phyloP scores from a whole-genome alignment of 805 yeast species.

The Wickerhamiella vanderwaltii region DNA sequence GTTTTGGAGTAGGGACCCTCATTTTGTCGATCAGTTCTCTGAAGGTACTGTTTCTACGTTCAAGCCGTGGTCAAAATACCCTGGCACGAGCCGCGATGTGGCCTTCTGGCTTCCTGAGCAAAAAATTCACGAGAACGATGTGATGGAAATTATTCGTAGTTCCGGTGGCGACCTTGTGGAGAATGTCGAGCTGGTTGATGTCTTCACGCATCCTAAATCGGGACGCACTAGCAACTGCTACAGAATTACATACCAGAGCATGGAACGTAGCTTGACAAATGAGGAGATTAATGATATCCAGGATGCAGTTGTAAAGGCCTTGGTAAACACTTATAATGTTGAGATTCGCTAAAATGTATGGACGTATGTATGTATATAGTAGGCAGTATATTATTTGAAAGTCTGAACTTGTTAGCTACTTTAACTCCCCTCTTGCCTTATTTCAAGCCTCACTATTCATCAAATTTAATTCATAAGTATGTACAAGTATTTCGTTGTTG shows the following conservation, averaged over 20 bases:
- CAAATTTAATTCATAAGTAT: no score
- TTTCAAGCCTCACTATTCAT: no score
- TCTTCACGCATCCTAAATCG: constrained; percentile 75
- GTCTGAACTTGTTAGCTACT: no score
- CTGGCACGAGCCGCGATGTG: constrained; percentile 74
- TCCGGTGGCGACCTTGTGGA: constrained; percentile 83
- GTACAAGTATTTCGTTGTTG: no score
- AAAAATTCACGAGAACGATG: constrained; percentile 70
- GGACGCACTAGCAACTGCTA: constrained; percentile 70
- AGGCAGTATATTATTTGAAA: no score
- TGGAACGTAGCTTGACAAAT: constrained; percentile 85
- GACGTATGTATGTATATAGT: no score
- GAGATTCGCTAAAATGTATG: constrained; percentile 35
- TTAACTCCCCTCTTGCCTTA: no score
- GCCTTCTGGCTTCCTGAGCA: constrained; percentile 72
- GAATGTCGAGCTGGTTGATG: constrained; percentile 66
- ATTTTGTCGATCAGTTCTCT: constrained; percentile 63
- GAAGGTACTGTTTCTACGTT: constrained; percentile 57
- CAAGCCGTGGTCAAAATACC: constrained; percentile 82
- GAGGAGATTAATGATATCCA: constrained; percentile 72
- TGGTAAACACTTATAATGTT: constrained; percentile 42
- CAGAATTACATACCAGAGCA: constrained; percentile 83
- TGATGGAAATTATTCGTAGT: constrained; percentile 80
- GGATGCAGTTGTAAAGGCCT: constrained; percentile 45
- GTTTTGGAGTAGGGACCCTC: constrained; percentile 76